phyloP scores from a whole-genome alignment of 2,329 filamentous ascomycete genomes.

The Lasiodiplodia theobromae region DNA sequence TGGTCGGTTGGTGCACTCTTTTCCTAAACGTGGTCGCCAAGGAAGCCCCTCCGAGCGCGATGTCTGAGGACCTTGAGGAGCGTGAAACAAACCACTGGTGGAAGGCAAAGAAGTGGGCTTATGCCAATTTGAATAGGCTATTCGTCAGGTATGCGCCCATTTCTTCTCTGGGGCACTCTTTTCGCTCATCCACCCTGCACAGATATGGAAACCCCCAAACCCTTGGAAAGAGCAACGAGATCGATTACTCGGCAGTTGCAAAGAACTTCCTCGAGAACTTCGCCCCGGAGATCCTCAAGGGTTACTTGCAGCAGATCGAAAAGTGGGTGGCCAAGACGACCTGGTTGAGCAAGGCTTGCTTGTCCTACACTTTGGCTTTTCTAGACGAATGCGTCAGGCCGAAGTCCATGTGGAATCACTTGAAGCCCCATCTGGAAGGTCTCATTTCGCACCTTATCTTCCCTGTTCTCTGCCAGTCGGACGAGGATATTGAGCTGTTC shows the following conservation, averaged over 20 bases:
- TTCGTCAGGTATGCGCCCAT: conserved; percentile 74
- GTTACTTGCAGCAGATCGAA: conserved; percentile 93
- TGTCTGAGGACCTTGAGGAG: conserved; percentile 81
- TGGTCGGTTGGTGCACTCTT: conserved; percentile 94
- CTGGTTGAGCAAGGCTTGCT: conserved; percentile 92
- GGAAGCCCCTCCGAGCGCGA: conserved; percentile 76
- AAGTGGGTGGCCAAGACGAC: conserved; percentile 95
- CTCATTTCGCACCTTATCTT: conserved; percentile 95
- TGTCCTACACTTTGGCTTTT: conserved; percentile 93
- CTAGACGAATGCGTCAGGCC: conserved; percentile 97
- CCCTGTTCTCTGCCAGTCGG: conserved; percentile 88
- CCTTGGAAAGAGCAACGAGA: conserved; percentile 74
- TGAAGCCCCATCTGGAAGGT: conserved; percentile 92
- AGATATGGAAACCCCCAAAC: conserved; percentile 89
- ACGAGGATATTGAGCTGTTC: conserved; percentile 93
- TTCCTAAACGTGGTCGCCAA: conserved; percentile 92
- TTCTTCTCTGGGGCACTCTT: conserved; percentile 30
- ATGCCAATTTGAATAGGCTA: conserved; percentile 94
- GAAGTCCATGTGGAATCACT: conserved; percentile 93
- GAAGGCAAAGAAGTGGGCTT: conserved; percentile 99
- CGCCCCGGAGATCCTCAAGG: conserved; percentile 93
- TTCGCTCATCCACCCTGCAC: conserved; percentile 10
- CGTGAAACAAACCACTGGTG: conserved; percentile 97
- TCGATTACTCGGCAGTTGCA: conserved; percentile 81
- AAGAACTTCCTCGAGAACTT: conserved; percentile 91